phyloP scores from a whole-genome alignment of 2,329 filamentous ascomycete genomes.

The Pseudocercospora fuligena region DNA sequence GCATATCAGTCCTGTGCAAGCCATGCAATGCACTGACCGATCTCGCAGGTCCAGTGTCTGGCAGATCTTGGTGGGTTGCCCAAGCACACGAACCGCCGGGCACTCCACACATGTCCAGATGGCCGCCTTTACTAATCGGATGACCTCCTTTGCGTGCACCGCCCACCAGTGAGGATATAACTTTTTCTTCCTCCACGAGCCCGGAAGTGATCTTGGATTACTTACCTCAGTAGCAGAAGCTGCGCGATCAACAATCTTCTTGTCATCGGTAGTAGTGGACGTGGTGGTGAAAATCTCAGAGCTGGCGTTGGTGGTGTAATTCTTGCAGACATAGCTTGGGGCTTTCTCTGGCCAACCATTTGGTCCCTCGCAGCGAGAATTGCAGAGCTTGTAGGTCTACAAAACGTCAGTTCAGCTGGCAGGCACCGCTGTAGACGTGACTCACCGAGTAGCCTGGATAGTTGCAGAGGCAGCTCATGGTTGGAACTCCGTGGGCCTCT shows the following conservation, averaged over 20 bases:
- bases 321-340: neutral
- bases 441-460: conserved; percentile 4
- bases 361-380: neutral
- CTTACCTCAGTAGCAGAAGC: neutral
- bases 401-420: neutral
- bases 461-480: conserved; percentile 1
- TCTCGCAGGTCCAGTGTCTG: neutral
- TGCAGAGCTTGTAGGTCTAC: neutral
- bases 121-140: neutral
- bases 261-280: neutral
- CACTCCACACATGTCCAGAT: neutral
- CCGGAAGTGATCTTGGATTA: neutral
- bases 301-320: neutral
- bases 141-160: neutral
- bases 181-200: neutral
- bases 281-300: neutral
- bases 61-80: neutral
- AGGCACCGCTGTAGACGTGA: neutral
- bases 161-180: neutral
- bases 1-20: neutral
- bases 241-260: neutral
- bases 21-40: neutral
- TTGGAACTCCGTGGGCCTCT: neutral
- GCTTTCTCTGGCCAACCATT: neutral
- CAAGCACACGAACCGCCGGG: neutral